Percentiles rank a stretch among this genome's conserved stretches.
phyloP scores from a whole-genome alignment of 305 asterid species.

The Solanum hybrid region DNA sequence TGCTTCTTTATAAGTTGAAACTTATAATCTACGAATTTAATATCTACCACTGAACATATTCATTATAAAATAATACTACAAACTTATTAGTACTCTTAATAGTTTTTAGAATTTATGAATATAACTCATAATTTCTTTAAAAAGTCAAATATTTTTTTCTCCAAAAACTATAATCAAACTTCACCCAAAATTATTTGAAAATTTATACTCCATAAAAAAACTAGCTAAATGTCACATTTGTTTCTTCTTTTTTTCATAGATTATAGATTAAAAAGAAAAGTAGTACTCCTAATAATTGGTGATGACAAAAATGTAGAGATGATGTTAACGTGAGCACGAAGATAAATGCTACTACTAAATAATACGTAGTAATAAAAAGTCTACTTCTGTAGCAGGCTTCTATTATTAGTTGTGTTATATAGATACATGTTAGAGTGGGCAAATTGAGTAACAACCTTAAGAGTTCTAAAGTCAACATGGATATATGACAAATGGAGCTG shows the following conservation, averaged over 20 bases:
- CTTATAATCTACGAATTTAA: neutral
- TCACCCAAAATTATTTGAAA: neutral
- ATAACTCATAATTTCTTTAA: neutral
- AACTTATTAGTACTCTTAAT: no score
- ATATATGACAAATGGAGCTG: neutral
- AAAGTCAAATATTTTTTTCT: no score
- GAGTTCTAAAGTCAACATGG: neutral
- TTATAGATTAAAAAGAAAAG: neutral
- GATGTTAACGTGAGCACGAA: neutral
- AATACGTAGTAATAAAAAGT: neutral
- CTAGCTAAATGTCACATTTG: neutral
- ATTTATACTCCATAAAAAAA: neutral
- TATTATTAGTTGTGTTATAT: neutral
- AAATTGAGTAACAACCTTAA: neutral
- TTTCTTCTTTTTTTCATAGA: neutral
- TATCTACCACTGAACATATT: neutral
- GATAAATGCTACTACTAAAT: no score
- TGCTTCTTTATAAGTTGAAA: neutral
- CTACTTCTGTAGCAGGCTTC: neutral
- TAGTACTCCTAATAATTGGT: neutral
- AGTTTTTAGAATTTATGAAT: neutral
- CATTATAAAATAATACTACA: no score
- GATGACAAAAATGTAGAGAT: neutral
- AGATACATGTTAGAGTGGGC: neutral
- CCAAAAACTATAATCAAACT: neutral